Base-by-base conservation (phyloP, 768 basidiomycete species). In the Tylopilus felleus region DNA sequence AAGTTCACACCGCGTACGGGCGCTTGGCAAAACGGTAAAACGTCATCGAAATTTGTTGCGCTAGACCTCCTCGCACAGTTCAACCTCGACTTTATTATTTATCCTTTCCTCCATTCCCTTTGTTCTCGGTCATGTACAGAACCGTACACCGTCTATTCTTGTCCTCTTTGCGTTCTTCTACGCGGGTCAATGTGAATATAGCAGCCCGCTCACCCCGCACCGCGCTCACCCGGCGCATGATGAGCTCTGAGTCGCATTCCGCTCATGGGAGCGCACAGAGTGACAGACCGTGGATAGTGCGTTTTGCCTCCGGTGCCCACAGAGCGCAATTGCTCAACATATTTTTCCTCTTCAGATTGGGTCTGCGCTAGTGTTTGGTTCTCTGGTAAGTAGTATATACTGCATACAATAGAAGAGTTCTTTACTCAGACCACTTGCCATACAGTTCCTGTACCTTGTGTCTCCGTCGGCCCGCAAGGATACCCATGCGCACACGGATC, bases 331-430 rank as follows among this genome's bases (percentile, higher is more conserved):
- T 51, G 1, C 44, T 49, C 31, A 38, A 39, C 25, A 7, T 29
- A 19, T 56, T 36, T 21, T 28, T 28, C 2, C 40, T 45, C 21
- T 5, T 4, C 25, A 71, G 71, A 56, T 71, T 40, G 71, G 71
- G 40, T 71, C 69, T 14, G 67, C 65, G 17, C 45, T 71, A 35
- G 53, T 69, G 46, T 71, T 71, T 40, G 71, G 71, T 51, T 65
- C 69, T 48, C 51, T 59, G 50, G 71, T 72, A 39, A 42, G 69
- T 55, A 38, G 5, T 25, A 9, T 17, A 21, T 33, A 10, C 28
- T 21, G 19, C 43, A 46, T 49, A 22, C 9, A 23, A 17, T 40
- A 3, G 12, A 29, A 25, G 27, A 8, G 19, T 14, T 0, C 12
- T 52, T 31, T 41, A 39, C 42, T 10, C 5, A 25, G 2, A 40